Conservation (phyloP, 2,329 filamentous ascomycete species). For the Sclerotinia glacialis region DNA sequence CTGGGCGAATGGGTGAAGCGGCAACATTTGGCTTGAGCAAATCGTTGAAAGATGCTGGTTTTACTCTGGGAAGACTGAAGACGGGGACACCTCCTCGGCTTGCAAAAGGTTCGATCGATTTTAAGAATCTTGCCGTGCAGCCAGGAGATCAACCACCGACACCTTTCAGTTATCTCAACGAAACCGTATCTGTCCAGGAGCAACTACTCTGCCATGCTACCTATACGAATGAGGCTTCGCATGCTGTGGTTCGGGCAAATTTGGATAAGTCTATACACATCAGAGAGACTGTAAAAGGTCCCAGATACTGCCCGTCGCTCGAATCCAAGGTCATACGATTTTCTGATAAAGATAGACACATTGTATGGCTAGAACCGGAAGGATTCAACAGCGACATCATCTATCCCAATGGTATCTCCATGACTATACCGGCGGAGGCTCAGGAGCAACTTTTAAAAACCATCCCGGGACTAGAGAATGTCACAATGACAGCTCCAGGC, state of each 20-base stretch:
- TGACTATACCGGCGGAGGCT: conserved; percentile 88
- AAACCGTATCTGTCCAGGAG: conserved; percentile 70
- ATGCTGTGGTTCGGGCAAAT: conserved; percentile 81
- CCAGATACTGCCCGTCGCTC: conserved; percentile 90
- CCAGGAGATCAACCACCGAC: conserved; percentile 78
- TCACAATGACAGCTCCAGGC: conserved; percentile 87
- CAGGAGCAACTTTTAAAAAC: conserved; percentile 84
- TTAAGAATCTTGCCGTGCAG: conserved; percentile 67
- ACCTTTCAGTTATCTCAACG: conserved; percentile 90
- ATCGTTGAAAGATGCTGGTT: conserved; percentile 82
- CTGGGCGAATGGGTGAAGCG: conserved; percentile 89
- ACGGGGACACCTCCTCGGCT: conserved; percentile 92
- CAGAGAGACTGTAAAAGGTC: conserved; percentile 88
- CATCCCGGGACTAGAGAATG: conserved; percentile 82
- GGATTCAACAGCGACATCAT: conserved; percentile 86
- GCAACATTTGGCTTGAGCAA: conserved; percentile 91
- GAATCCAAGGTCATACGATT: conserved; percentile 94
- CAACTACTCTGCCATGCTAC: conserved; percentile 87
- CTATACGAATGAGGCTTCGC: conserved; percentile 78
- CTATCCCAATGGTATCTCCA: conserved; percentile 95
- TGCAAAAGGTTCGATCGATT: conserved; percentile 79
- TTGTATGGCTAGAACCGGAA: conserved; percentile 96
- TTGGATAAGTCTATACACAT: conserved; percentile 97
- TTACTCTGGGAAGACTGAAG: conserved; percentile 85
- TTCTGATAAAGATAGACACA: conserved; percentile 72